Conservation (phyloP, 2,329 filamentous ascomycete genomes). For the Ramichloridium luteum region DNA sequence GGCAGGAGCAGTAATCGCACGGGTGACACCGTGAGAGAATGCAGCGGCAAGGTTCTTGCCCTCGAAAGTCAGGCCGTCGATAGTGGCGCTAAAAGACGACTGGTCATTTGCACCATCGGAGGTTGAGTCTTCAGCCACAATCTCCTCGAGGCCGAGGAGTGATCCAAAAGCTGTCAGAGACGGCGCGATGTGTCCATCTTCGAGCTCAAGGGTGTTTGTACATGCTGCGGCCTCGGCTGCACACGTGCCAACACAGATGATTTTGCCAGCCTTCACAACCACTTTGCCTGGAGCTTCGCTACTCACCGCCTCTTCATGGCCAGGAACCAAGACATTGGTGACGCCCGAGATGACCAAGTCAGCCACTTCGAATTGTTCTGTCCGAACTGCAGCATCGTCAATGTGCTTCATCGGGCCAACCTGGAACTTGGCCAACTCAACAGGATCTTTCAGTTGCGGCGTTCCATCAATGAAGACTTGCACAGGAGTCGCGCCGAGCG, state of each 20-base stretch:
- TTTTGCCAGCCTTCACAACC: conserved; percentile 40
- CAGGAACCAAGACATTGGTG: conserved; percentile 38
- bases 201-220: conserved; percentile 33
- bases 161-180: conserved; percentile 51
- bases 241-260: conserved; percentile 47
- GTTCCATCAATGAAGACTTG: conserved; percentile 34
- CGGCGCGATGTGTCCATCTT: conserved; percentile 49
- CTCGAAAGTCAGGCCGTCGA: conserved; percentile 33
- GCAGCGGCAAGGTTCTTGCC: conserved; percentile 29
- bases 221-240: conserved; percentile 31
- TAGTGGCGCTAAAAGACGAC: conserved; percentile 43
- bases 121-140: conserved; percentile 43
- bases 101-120: conserved; percentile 39
- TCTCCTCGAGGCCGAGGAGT: conserved; percentile 50
- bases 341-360: conserved; percentile 47
- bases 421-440: conserved; percentile 43
- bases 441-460: conserved; percentile 38
- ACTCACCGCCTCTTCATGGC: conserved; percentile 25
- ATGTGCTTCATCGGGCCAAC: conserved; percentile 26
- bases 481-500: conserved; percentile 24
- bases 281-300: conserved; percentile 29
- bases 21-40: conserved; percentile 27
- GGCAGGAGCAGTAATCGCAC: conserved; percentile 28
- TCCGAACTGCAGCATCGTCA: not conserved
- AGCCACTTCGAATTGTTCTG: conserved; percentile 9